Base-by-base conservation (phyloP, 768 basidiomycete species). In the Amanita subjunquillea region DNA sequence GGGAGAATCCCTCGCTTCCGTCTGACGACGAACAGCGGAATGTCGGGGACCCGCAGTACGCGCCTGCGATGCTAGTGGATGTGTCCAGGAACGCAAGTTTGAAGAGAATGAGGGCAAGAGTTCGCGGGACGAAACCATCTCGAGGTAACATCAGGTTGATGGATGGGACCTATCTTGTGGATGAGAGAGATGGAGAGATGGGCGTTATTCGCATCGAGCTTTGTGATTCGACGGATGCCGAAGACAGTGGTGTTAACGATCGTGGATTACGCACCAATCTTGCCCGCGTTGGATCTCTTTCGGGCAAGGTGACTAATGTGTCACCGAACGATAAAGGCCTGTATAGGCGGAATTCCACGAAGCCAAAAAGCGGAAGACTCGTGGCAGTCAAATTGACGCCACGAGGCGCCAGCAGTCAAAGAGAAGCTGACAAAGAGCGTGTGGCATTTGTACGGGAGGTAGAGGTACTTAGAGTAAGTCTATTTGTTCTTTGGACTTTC, bases 361-460 rank as follows among this genome's bases (percentile, higher is more conserved):
- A 29, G 23, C 25, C 49, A 53, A 34, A 48, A 49, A 54, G 55
- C 4, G 65, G 61, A 41, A 63, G 69, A 51, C 60, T 74, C 12
- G 76, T 76, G 9, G 75, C 74, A 7, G 75, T 76, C 29, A 77
- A 76, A 62, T 69, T 75, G 66, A 75, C 73, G 0, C 66, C 70
- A 32, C 62, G 75, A 51, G 54, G 10, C 60, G 48, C 45, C 54
- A 55, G 36, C 58, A 57, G 25, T 60, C 56, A 27, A 66, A 70
- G 37, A 65, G 75, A 77, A 56, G 82, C 83, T 60, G 83, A 88
- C 54, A 68, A 88, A 53, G 89, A 87, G 53, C 63, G 86, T 38
- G 85, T 89, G 44, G 80, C 80, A 44, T 91, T 91, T 58, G 78
- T 88, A 27, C 72, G 90, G 25, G 90, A 91, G 67, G 89, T 90